Evolutionary conservation across 2,329 filamentous ascomycete species (phyloP), one percentile per base, ranked within the genome.

Genomic region (Dissoconium aciculare): DNA sequence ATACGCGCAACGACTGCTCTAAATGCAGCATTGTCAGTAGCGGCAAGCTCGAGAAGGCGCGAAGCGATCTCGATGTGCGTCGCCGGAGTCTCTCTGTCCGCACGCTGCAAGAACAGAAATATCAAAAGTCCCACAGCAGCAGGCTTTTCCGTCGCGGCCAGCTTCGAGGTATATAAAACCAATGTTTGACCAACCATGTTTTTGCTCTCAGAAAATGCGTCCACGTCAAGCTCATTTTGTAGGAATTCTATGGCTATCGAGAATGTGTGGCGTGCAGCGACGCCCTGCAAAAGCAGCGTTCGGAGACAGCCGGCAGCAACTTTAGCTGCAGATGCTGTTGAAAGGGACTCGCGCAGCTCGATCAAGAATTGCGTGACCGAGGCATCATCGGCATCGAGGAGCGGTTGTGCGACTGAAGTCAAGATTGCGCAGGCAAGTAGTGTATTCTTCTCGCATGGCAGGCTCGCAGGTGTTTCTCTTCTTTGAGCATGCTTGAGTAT

Each of bases 371-470:
- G 71, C 14, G 66, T 61, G 27, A 93, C 69, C 1, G 91, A 65
- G 5, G 77, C 71, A 44, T 95, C 85, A 25, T 69, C 71, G 1
- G 80, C 69, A 1, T 74, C 70, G 33, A 95, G 68, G 26, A 75
- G 67, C 2, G 39, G 16, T 15, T 42, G 38, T 36, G 73, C 68
- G 5, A 81, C 79, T 5, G 83, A 93, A 37, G 98, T 74, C 5
- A 98, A 67, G 36, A 98, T 79, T 0, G 89, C 93, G 27, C 78
- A 77, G 1, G 84, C 82, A 28, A 98, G 65, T 4, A 98, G 69
- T 4, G 78, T 80, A 49, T 95, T 98, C 62, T 91, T 94, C 48
- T 94, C 87, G 52, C 84, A 92, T 2, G 78, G 64, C 14, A 98
- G 64, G 3, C 84, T 83, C 4, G 78, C 74, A 12, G 85, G 74